Conservation (phyloP, 2,329 filamentous ascomycete genomes). For the Leptographium wingfieldii region DNA sequence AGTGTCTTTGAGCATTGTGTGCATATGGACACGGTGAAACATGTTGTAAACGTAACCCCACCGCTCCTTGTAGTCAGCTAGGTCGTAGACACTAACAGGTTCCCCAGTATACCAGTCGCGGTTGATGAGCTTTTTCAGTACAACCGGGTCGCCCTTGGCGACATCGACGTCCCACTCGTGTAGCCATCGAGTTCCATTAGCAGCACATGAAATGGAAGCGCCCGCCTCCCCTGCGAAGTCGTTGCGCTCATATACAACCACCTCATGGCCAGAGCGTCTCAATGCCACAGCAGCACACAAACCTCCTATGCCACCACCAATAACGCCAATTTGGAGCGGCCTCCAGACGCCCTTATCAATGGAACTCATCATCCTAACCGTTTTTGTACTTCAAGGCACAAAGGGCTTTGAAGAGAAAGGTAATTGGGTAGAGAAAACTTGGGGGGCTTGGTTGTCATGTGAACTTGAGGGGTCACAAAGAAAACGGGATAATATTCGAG, state of each 20-base stretch:
- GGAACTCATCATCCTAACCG: not conserved
- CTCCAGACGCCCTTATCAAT: slow-evolving; percentile 1
- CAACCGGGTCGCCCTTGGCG: slow-evolving; percentile 49
- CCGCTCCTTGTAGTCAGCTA: slow-evolving; percentile 48
- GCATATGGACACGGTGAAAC: slow-evolving; percentile 60
- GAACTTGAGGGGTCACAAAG: no score
- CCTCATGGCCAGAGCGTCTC: slow-evolving; percentile 31
- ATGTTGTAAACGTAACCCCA: slow-evolving; percentile 25
- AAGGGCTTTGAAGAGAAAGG: not conserved
- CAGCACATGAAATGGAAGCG: slow-evolving; percentile 54
- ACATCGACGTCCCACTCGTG: slow-evolving; percentile 57
- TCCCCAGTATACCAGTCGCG: slow-evolving; percentile 59
- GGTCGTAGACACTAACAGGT: slow-evolving; percentile 48
- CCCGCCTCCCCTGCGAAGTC: slow-evolving; percentile 58
- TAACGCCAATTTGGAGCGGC: slow-evolving; percentile 21
- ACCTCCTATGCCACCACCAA: slow-evolving; percentile 37
- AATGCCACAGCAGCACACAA: slow-evolving; percentile 33
- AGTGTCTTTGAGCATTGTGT: slow-evolving; percentile 49
- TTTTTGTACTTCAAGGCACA: not conserved
- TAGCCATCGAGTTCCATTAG: slow-evolving; percentile 58
- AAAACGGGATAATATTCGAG: no score
- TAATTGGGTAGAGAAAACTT: not conserved
- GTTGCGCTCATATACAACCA: slow-evolving; percentile 52
- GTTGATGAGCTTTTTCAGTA: slow-evolving; percentile 54
- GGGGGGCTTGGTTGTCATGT: no score